phyloP scores from a whole-genome alignment of 208 protist genomes.

The Phytomonas sp. region DNA sequence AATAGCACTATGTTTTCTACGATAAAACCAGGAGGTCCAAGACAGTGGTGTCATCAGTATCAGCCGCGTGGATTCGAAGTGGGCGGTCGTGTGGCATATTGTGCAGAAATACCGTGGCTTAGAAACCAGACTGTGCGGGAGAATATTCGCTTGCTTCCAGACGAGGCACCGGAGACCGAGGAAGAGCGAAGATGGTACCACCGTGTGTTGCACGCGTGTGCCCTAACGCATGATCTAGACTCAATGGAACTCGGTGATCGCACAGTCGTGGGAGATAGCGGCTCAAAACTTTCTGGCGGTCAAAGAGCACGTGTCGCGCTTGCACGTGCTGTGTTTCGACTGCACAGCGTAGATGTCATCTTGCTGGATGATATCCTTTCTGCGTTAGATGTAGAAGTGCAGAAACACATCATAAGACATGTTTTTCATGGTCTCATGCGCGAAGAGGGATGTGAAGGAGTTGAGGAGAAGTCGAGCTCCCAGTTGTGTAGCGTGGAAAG shows the following conservation, averaged over 20 bases:
- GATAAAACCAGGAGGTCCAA: background rate
- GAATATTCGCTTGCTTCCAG: slow-evolving; percentile 81
- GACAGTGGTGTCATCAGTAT: background rate
- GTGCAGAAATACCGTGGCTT: slow-evolving; percentile 87
- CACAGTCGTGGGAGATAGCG: slow-evolving; percentile 82
- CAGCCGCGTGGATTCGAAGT: slow-evolving; percentile 29
- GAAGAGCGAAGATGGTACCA: slow-evolving; percentile 55
- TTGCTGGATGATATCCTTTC: slow-evolving; percentile 90
- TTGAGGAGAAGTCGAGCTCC: background rate
- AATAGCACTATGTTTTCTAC: background rate
- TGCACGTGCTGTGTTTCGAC: slow-evolving; percentile 69
- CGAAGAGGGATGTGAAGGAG: slow-evolving; percentile 13
- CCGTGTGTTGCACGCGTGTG: slow-evolving; percentile 53
- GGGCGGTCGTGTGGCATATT: slow-evolving; percentile 67
- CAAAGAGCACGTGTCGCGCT: slow-evolving; percentile 82
- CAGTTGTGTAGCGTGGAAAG: background rate
- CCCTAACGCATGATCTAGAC: slow-evolving; percentile 68
- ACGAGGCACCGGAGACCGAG: slow-evolving; percentile 27
- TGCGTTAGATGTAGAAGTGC: slow-evolving; percentile 90
- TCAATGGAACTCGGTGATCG: slow-evolving; percentile 71
- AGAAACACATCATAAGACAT: slow-evolving; percentile 63
- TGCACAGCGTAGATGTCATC: slow-evolving; percentile 56
- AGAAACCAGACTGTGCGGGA: slow-evolving; percentile 86
- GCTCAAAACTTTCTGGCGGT: slow-evolving; percentile 76
- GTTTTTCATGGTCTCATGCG: slow-evolving; percentile 61